Evolutionary conservation across 345 rosid genomes (phyloP), one percentile per base, ranked within the genome.

Genomic region (Moricandia arvensis): DNA sequence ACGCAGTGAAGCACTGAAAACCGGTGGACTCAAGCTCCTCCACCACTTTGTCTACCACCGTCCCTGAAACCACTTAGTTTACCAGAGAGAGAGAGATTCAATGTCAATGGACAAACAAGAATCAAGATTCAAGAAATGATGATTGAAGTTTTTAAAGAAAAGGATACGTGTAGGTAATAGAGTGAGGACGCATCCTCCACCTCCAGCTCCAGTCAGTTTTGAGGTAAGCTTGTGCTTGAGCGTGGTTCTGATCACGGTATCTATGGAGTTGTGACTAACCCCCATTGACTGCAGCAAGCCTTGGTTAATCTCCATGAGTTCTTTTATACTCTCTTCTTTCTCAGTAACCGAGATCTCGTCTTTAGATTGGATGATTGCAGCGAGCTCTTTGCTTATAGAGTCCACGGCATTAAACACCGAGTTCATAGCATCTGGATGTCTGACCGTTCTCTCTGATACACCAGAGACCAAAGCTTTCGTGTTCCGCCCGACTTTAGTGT

Each of bases 131-230:
- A 41, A 51, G 57, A 3, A 71, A 66, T 17, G 4, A 66, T 35
- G 38, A 49, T 1, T 55, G 63, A 30, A 29, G 2, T 33, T 24
- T 13, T 63, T 30, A 31, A n/a, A 34, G 29, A 69, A 71, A 75
- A 84, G 90, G 93, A 90, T 96, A 96, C 96, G 18, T 69, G 89
- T 83, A 9, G 98, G 98, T 75, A 96, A 74, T 13, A 96, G 75
- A 10, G 98, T 95, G 11, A 96, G 88, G 61, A 89, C 95, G 8
- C 98, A 96, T 63, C 97, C 98, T 11, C 98, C 98, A 3, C 98
- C 97, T 7, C 99, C 99, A 64, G 96, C 99, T 77, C 98, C 99
- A 0, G 99, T 93, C 66, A 96, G 79, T 80, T 93, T 96, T 34
- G 99, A 88, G 64, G 91, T 72, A 70, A 96, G 84, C 72, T 91